A percentile compares a stretch with the other conserved stretches of the same genome.
Conservation (phyloP, 306 rosid genomes). For the Vigna nakashimae region DNA sequence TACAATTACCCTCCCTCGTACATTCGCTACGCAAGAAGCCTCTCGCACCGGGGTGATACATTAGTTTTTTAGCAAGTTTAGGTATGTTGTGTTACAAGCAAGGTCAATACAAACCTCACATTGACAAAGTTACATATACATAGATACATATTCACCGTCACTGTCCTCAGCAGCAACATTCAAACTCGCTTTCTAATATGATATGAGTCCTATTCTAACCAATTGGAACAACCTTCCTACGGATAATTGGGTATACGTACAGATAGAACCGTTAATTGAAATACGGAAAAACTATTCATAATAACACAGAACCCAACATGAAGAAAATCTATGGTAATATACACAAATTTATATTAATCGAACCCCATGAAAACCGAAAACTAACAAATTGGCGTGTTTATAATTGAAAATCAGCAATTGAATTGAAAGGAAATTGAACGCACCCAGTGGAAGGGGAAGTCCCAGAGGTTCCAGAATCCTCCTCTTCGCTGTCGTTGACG, state of each 20-base stretch:
- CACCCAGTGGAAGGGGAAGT: constrained; percentile 53
- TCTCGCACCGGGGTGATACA: neutral
- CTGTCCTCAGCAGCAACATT: too few species aligned
- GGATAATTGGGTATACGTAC: neutral
- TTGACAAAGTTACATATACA: neutral
- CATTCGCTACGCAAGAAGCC: neutral
- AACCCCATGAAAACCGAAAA: neutral
- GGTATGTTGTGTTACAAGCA: neutral
- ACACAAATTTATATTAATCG: neutral
- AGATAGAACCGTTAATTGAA: neutral
- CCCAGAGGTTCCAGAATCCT: constrained; percentile 15
- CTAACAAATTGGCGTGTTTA: neutral
- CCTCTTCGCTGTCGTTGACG: constrained; percentile 4
- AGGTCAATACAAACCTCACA: neutral
- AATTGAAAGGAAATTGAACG: constrained; percentile 19
- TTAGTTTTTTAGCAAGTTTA: neutral
- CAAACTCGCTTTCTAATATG: too few species aligned
- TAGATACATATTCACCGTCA: too few species aligned
- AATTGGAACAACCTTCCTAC: neutral
- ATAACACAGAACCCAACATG: neutral
- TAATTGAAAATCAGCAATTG: constrained; percentile 14
- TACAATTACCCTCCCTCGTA: neutral
- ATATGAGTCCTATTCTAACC: neutral
- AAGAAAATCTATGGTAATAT: neutral
- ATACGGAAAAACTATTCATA: neutral